Conservation (phyloP, 1,284 basidiomycete species). For the Ceratobasidium sp. region DNA sequence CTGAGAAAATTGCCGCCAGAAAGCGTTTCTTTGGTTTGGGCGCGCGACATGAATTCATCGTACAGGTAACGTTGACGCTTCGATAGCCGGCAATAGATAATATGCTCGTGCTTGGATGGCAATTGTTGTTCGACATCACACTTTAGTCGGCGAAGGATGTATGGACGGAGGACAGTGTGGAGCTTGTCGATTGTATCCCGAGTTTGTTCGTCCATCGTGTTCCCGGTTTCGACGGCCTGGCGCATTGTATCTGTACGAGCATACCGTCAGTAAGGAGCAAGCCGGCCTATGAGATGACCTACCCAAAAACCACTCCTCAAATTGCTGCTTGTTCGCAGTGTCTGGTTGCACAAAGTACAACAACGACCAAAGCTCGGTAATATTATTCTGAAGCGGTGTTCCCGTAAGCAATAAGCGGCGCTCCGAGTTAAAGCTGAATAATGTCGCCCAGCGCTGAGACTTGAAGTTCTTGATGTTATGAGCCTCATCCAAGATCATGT, state of each 20-base stretch:
- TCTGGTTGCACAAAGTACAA: constrained; percentile 96
- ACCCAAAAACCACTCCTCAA: constrained; percentile 98
- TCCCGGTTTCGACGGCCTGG: constrained; percentile 90
- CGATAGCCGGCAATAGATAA: constrained; percentile 89
- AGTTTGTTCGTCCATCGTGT: constrained; percentile 80
- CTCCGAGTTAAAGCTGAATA: constrained; percentile 93
- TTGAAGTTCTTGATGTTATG: constrained; percentile 99
- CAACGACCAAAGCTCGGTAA: constrained; percentile 94
- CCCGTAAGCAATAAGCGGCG: constrained; percentile 88
- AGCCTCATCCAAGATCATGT: constrained; percentile 95
- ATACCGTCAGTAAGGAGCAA: not conserved
- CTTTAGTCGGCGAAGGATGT: constrained; percentile 92
- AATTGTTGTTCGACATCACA: constrained; percentile 96
- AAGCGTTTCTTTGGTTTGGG: constrained; percentile 85
- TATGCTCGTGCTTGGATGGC: constrained; percentile 93
- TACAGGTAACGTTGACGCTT: constrained; percentile 97
- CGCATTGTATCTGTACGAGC: constrained; percentile 78
- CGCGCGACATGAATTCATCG: constrained; percentile 97
- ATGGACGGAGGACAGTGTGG: constrained; percentile 91
- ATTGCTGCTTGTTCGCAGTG: constrained; percentile 73
- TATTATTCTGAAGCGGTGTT: constrained; percentile 94
- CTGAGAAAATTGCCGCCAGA: constrained; percentile 80
- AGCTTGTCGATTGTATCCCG: constrained; percentile 87
- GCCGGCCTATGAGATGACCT: constrained; percentile 47
- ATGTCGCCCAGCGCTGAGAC: constrained; percentile 92